phyloP scores from a whole-genome alignment of 352 stramenopile genomes.

The Nothophytophthora sp. region DNA sequence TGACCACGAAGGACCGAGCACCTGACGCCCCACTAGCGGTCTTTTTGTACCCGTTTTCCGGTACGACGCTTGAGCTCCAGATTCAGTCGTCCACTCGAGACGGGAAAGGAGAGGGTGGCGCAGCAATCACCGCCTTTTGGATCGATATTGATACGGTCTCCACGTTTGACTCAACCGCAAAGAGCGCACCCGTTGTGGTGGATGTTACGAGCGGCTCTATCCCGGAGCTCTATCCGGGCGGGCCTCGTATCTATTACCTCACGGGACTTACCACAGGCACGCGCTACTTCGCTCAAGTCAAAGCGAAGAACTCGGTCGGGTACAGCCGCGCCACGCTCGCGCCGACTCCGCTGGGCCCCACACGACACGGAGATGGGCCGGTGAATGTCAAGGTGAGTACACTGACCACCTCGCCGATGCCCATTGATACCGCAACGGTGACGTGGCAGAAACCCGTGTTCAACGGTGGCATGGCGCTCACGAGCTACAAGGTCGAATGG shows the following conservation, averaged over 20 bases:
- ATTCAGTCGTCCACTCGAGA: conserved; percentile 71
- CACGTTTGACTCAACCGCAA: conserved; percentile 70
- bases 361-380: conserved; percentile 42
- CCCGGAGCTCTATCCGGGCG: conserved; percentile 52
- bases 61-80: conserved; percentile 69
- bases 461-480: conserved; percentile 62
- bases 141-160: conserved; percentile 70
- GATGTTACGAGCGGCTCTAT: conserved; percentile 21
- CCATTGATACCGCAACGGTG: conserved; percentile 64
- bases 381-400: conserved; percentile 67
- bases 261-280: conserved; percentile 67
- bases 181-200: conserved; percentile 44
- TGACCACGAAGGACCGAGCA: conserved; percentile 80
- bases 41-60: conserved; percentile 57
- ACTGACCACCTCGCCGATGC: conserved; percentile 33
- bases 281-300: conserved; percentile 88
- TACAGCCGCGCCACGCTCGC: conserved; percentile 67
- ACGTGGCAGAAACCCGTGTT: conserved; percentile 67
- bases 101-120: conserved; percentile 47
- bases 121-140: conserved; percentile 57
- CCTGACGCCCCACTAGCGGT: conserved; percentile 73
- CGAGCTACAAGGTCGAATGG: conserved; percentile 86
- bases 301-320: conserved; percentile 66
- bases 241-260: conserved; percentile 72
- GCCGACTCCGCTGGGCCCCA: conserved; percentile 57